These are phyloP conservation scores for Limonium bicolor DNA, from an alignment of 148 eudicot genomes.

Conservation along the genomic window DNA sequence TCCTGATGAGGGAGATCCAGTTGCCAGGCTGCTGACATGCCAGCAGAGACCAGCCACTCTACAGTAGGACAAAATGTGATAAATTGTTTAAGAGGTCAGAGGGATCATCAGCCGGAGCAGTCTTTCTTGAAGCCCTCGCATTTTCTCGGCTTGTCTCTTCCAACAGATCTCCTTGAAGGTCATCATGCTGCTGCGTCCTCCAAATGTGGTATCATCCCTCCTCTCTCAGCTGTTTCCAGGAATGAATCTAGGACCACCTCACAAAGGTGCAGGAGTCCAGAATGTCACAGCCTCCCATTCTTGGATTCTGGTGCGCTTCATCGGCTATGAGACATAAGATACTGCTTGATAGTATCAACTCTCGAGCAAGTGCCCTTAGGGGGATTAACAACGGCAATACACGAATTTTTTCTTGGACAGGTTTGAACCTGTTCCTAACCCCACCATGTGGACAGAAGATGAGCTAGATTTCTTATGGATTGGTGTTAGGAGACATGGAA, in stretches of 20 bases:
- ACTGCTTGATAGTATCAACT: slow-evolving; percentile 27
- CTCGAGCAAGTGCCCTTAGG: slow-evolving; percentile 21
- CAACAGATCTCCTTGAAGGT: slow-evolving; percentile 6
- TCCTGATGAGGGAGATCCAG: slow-evolving; percentile 16
- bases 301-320: slow-evolving; percentile 10
- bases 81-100: slow-evolving; percentile 3
- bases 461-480: slow-evolving; percentile 61
- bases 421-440: slow-evolving; percentile 16
- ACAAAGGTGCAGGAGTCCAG: slow-evolving; percentile 3
- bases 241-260: slow-evolving; percentile 12
- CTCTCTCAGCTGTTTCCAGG: slow-evolving; percentile 4
- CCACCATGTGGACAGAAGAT: slow-evolving; percentile 40
- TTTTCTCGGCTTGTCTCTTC: slow-evolving; percentile 14
- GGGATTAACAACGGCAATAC: too few species aligned
- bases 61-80: too few species aligned
- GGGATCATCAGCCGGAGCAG: slow-evolving; percentile 4
- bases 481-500: slow-evolving; percentile 55
- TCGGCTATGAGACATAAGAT: slow-evolving; percentile 20
- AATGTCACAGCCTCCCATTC: slow-evolving; percentile 6
- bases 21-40: too few species aligned
- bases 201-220: too few species aligned
- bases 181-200: too few species aligned
- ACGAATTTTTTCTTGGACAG: slow-evolving; percentile 15
- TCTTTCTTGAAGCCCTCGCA: slow-evolving; percentile 10
- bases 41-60: too few species aligned